Conservation (phyloP, 805 yeast genomes). For the Lipomyces sp. region DNA sequence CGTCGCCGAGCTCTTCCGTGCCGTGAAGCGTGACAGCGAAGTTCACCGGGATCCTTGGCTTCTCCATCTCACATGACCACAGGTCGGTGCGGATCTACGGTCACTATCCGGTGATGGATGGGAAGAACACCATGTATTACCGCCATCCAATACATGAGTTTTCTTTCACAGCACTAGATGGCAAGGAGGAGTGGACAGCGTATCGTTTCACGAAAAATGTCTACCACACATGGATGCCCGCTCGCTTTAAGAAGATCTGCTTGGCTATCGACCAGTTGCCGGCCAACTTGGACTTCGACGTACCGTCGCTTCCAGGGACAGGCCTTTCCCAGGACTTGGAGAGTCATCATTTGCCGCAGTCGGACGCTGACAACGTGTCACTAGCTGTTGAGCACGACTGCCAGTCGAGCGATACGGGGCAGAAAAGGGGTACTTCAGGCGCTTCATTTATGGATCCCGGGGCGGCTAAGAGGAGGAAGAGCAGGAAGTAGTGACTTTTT, state of each 20-base stretch:
- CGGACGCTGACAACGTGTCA: neutral
- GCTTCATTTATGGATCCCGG: neutral
- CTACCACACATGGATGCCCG: slow-evolving; percentile 1
- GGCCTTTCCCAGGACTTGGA: slow-evolving; percentile 1
- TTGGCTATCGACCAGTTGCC: neutral
- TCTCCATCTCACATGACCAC: slow-evolving; percentile 1
- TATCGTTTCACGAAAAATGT: neutral
- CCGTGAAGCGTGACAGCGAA: neutral
- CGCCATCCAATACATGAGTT: neutral
- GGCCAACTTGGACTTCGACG: neutral
- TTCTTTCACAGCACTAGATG: neutral
- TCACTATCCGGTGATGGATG: slow-evolving; percentile 1
- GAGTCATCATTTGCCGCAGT: neutral
- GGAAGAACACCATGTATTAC: neutral
- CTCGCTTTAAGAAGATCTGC: neutral
- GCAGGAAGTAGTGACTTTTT: neutral
- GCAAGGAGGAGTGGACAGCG: neutral
- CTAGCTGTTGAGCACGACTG: neutral
- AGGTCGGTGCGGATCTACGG: neutral
- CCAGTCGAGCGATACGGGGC: slow-evolving; percentile 1
- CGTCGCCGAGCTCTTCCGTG: neutral
- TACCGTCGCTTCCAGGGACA: neutral
- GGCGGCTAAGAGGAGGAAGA: slow-evolving; percentile 1
- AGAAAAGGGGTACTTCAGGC: neutral
- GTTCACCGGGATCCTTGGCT: slow-evolving; percentile 1